phyloP scores from a whole-genome alignment of 2,329 filamentous ascomycete genomes.

The Pyrenochaeta sp. region DNA sequence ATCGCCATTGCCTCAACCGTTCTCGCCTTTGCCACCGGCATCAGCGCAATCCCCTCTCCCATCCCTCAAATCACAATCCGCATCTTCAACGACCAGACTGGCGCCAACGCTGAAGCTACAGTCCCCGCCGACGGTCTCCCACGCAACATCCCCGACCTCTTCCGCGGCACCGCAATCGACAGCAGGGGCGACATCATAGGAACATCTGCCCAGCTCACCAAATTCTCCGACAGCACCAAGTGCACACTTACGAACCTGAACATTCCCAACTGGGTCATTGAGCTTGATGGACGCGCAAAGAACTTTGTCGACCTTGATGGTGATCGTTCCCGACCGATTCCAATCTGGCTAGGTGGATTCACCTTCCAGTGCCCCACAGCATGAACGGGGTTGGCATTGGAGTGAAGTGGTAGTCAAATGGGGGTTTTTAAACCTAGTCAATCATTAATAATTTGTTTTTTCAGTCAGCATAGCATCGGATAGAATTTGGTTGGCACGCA shows the following conservation, averaged over 20 bases:
- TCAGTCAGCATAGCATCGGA: too few relatives aligned
- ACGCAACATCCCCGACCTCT: slow-evolving; percentile 8
- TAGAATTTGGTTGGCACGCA: too few relatives aligned
- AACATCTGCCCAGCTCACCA: slow-evolving; percentile 19
- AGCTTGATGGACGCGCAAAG: slow-evolving; percentile 20
- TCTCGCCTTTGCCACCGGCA: slow-evolving; percentile 6
- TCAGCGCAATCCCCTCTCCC: neutral
- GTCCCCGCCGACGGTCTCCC: slow-evolving; percentile 9
- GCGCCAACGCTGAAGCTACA: slow-evolving; percentile 11
- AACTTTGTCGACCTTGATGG: slow-evolving; percentile 22
- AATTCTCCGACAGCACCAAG: slow-evolving; percentile 18
- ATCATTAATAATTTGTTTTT: too few relatives aligned
- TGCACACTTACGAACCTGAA: slow-evolving; percentile 15
- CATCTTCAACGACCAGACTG: slow-evolving; percentile 17
- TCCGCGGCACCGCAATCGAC: slow-evolving; percentile 14
- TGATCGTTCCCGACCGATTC: slow-evolving; percentile 15
- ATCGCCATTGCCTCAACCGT: slow-evolving; percentile 15
- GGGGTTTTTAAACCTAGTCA: too few relatives aligned
- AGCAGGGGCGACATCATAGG: slow-evolving; percentile 9
- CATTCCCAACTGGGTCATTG: slow-evolving; percentile 3
- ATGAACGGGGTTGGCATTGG: too few relatives aligned
- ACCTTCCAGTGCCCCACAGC: slow-evolving; percentile 13
- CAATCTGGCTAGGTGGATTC: slow-evolving; percentile 19
- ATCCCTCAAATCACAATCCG: slow-evolving; percentile 15
- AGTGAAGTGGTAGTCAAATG: too few relatives aligned